These are phyloP conservation scores for Pythium guiyangense DNA, from an alignment of 352 stramenopile genomes.

Conservation along the genomic window DNA sequence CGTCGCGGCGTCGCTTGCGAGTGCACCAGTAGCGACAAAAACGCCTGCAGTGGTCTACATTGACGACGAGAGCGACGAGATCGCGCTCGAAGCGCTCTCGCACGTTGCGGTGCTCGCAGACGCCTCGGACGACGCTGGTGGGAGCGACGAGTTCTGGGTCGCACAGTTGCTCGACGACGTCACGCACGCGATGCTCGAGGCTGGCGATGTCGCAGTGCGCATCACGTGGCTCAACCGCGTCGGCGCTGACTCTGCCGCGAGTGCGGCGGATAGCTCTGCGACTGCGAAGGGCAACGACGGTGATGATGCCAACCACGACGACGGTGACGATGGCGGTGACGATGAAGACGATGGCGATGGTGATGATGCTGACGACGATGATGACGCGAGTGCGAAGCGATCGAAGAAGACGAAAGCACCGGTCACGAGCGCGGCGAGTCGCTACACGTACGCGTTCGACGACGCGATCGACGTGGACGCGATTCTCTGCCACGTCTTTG, in stretches of 20 bases:
- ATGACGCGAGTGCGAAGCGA: too few relatives aligned
- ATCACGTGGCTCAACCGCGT: conserved; percentile 61
- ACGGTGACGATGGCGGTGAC: too few relatives aligned
- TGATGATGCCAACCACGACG: too few relatives aligned
- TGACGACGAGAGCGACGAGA: background rate
- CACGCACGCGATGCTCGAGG: conserved; percentile 62
- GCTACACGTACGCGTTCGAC: conserved; percentile 56
- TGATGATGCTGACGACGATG: too few relatives aligned
- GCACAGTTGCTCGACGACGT: conserved; percentile 73
- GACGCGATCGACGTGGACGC: conserved; percentile 55
- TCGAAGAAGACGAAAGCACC: too few relatives aligned
- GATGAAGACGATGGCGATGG: too few relatives aligned
- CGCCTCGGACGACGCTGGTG: background rate
- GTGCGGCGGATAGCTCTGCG: background rate
- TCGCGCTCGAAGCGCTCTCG: background rate
- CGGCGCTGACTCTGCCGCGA: background rate
- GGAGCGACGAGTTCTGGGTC: conserved; percentile 54
- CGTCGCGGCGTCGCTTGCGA: too few relatives aligned
- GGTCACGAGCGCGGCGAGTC: background rate
- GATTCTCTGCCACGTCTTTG: conserved; percentile 71
- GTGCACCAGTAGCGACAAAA: too few relatives aligned
- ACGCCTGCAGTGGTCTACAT: too few relatives aligned
- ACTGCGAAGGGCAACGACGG: too few relatives aligned
- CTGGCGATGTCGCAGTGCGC: conserved; percentile 38
- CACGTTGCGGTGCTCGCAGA: background rate